Conservation (phyloP, 2,329 filamentous ascomycete species). For the Alternaria viburni region DNA sequence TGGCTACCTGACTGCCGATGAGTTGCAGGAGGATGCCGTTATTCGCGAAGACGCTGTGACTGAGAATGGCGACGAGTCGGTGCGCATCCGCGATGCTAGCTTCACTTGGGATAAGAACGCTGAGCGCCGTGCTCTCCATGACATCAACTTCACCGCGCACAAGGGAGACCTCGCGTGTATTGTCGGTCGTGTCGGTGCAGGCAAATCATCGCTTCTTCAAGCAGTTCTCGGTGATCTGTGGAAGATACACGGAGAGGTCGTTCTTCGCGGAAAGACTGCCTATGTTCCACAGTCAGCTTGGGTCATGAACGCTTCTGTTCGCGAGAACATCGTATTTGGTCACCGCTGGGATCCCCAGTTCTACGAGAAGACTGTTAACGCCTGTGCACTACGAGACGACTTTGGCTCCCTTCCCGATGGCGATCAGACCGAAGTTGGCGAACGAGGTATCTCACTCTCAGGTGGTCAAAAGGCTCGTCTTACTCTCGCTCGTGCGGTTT, state of each 20-base stretch:
- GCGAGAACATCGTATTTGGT: slow-evolving; percentile 96
- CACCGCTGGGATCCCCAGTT: slow-evolving; percentile 93
- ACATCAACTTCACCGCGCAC: slow-evolving; percentile 86
- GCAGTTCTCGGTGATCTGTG: slow-evolving; percentile 88
- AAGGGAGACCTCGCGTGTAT: slow-evolving; percentile 94
- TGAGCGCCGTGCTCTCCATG: slow-evolving; percentile 69
- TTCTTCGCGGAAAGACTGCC: slow-evolving; percentile 80
- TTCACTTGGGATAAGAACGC: slow-evolving; percentile 96
- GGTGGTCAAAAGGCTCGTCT: slow-evolving; percentile 96
- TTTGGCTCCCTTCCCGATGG: slow-evolving; percentile 93
- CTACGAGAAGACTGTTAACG: slow-evolving; percentile 90
- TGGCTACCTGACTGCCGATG: slow-evolving; percentile 83
- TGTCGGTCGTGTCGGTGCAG: slow-evolving; percentile 90
- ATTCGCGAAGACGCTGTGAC: slow-evolving; percentile 70
- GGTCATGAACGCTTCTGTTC: slow-evolving; percentile 98
- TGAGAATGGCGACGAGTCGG: slow-evolving; percentile 81
- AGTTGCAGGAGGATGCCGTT: slow-evolving; percentile 87
- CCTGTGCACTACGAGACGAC: slow-evolving; percentile 89
- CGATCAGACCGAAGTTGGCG: slow-evolving; percentile 94
- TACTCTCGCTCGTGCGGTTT: slow-evolving; percentile 90
- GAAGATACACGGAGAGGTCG: slow-evolving; percentile 84
- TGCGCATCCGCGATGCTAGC: slow-evolving; percentile 80
- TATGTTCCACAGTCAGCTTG: slow-evolving; percentile 94
- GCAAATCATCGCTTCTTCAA: slow-evolving; percentile 92
- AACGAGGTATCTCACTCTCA: slow-evolving; percentile 93